A percentile compares a stretch with the other conserved stretches of the same genome.
phyloP scores from a whole-genome alignment of 805 yeast species.

The Candida ponderosae region DNA sequence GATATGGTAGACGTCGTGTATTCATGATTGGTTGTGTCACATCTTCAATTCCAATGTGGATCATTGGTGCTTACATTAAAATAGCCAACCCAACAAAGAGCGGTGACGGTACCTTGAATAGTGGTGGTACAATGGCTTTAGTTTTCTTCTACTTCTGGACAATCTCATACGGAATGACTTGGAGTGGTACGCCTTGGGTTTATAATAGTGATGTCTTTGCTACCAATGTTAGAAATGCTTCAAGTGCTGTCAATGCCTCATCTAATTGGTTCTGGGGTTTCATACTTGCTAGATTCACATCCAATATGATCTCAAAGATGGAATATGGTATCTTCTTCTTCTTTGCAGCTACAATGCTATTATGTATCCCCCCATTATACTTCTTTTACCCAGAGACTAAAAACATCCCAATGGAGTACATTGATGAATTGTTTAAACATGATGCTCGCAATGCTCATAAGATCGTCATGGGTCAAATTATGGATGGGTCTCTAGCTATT shows the following conservation, averaged over 20 bases:
- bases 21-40: conserved; percentile 29
- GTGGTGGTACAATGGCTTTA: conserved; percentile 34
- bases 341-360: too few species aligned
- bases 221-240: conserved; percentile 33
- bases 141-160: conserved; percentile 44
- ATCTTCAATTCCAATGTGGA: conserved; percentile 38
- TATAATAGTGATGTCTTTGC: conserved; percentile 39
- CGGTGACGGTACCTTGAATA: conserved; percentile 16
- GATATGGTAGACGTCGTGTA: conserved; percentile 36
- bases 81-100: too few species aligned
- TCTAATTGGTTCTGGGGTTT: conserved; percentile 45
- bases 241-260: conserved; percentile 35
- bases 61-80: conserved; percentile 40
- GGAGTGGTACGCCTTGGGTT: conserved; percentile 42
- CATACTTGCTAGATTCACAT: conserved; percentile 38
- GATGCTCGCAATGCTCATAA: too few species aligned
- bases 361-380: too few species aligned
- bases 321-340: conserved; percentile 38
- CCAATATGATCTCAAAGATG: conserved; percentile 34
- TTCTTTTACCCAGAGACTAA: too few species aligned
- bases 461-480: too few species aligned
- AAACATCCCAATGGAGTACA: too few species aligned
- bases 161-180: conserved; percentile 31
- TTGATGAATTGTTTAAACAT: too few species aligned
- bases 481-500: too few species aligned